phyloP scores from a whole-genome alignment of 495 filamentous ascomycete genomes.

The Gamarada debralockiae region DNA sequence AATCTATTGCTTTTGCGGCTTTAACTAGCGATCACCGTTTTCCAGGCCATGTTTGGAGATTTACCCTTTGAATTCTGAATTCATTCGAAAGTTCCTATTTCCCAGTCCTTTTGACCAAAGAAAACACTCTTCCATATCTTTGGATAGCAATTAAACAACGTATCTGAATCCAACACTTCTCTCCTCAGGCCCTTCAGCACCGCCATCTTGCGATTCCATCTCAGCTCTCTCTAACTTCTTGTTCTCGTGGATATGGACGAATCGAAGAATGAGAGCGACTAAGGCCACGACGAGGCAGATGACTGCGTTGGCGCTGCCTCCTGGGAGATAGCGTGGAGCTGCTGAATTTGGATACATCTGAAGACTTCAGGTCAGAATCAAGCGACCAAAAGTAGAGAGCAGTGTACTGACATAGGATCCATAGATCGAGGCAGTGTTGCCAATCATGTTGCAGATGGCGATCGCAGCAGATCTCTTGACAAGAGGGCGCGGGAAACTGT shows the following conservation, averaged over 20 bases:
- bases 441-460: constrained; percentile 52
- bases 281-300: constrained; percentile 38
- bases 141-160: too few species aligned
- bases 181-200: not conserved
- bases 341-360: constrained; percentile 48
- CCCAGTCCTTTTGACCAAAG: too few species aligned
- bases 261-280: constrained; percentile 38
- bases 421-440: constrained; percentile 51
- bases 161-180: constrained; percentile 6
- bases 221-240: constrained; percentile 44
- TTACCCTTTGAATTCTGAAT: too few species aligned
- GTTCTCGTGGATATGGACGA: constrained; percentile 44
- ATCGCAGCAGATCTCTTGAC: constrained; percentile 50
- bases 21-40: too few species aligned
- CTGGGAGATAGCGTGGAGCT: constrained; percentile 45
- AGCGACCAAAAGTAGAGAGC: too few species aligned
- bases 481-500: constrained; percentile 47
- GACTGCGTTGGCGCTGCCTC: constrained; percentile 40
- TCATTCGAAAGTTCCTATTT: too few species aligned
- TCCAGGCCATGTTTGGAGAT: too few species aligned
- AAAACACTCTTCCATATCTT: too few species aligned
- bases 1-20: too few species aligned
- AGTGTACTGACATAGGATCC: too few species aligned
- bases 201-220: constrained; percentile 22
- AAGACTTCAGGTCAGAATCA: too few species aligned